Percentiles rank a stretch among this genome's conserved stretches.
Conservation (phyloP, 495 filamentous ascomycete species). For the Penicillium arizonense region DNA sequence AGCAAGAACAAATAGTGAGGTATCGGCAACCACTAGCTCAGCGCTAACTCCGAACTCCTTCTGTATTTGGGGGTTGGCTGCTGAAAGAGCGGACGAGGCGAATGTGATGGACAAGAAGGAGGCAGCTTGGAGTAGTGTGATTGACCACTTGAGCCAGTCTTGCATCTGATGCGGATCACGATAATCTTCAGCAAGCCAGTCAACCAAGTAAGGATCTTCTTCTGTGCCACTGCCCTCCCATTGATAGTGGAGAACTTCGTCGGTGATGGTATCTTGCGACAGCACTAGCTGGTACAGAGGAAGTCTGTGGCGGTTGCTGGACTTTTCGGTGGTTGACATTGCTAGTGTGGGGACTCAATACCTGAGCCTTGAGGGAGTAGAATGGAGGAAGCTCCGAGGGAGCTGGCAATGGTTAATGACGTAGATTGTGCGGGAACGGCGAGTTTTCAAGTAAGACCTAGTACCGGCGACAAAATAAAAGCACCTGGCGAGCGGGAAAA, state of each 20-base stretch:
- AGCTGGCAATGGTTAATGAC: too few relatives aligned
- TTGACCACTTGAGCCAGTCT: constrained; percentile 54
- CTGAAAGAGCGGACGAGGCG: constrained; percentile 61
- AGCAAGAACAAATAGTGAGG: constrained; percentile 46
- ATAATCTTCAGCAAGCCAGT: constrained; percentile 59
- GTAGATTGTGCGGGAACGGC: too few relatives aligned
- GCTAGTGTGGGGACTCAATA: too few relatives aligned
- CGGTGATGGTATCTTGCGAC: constrained; percentile 35
- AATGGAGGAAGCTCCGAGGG: too few relatives aligned
- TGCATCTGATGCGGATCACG: constrained; percentile 59
- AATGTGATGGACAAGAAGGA: constrained; percentile 64
- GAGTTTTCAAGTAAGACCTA: too few relatives aligned
- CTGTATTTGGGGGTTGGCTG: constrained; percentile 55
- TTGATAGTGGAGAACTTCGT: constrained; percentile 44
- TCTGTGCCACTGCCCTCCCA: constrained; percentile 60
- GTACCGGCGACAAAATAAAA: too few relatives aligned
- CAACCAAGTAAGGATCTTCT: constrained; percentile 62
- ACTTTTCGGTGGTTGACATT: too few relatives aligned
- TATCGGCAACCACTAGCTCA: constrained; percentile 35
- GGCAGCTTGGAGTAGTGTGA: constrained; percentile 54
- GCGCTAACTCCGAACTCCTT: constrained; percentile 43
- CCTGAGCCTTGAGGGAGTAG: too few relatives aligned
- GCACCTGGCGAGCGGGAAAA: too few relatives aligned
- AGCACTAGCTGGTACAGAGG: constrained; percentile 10
- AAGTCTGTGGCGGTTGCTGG: too few relatives aligned